phyloP scores from a whole-genome alignment of 1,284 basidiomycete genomes.

The Trametes polyzona region DNA sequence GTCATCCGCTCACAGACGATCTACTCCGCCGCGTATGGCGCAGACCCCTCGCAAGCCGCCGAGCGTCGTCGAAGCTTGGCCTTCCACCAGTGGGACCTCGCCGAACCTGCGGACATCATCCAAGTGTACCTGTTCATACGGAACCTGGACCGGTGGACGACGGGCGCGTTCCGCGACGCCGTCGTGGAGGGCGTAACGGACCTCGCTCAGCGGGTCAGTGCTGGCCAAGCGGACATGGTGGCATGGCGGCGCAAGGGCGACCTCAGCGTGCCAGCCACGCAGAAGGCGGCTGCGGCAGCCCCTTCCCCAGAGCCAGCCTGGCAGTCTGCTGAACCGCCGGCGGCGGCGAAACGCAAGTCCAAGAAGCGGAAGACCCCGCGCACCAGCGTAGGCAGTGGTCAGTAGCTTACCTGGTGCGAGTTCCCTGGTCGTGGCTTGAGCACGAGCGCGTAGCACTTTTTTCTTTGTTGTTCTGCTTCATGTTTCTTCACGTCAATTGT shows the following conservation, averaged over 20 bases:
- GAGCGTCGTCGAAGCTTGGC: constrained; percentile 19
- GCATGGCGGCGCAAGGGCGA: constrained; percentile 54
- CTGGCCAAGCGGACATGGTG: constrained; percentile 37
- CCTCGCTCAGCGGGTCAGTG: constrained; percentile 40
- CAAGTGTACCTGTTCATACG: constrained; percentile 55
- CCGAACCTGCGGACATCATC: constrained; percentile 48
- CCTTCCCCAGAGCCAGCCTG: constrained; percentile 35
- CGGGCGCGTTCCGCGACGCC: constrained; percentile 43
- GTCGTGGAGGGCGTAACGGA: constrained; percentile 44
- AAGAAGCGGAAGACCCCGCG: constrained; percentile 9
- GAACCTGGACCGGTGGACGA: constrained; percentile 59
- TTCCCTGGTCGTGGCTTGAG: background rate
- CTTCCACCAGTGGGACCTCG: constrained; percentile 56
- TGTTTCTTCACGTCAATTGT: background rate
- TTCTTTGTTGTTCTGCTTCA: background rate
- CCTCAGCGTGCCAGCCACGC: constrained; percentile 26
- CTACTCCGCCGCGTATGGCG: constrained; percentile 53
- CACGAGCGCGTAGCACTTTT: background rate
- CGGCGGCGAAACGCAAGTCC: constrained; percentile 15
- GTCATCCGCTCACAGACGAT: constrained; percentile 41
- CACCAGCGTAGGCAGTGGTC: background rate
- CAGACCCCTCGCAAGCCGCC: constrained; percentile 16
- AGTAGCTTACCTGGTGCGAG: background rate
- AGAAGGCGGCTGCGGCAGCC: background rate
- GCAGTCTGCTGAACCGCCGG: constrained; percentile 1